Evolutionary conservation across 2,329 filamentous ascomycete species (phyloP).

Genomic region (Pestalotiopsis sp.): DNA sequence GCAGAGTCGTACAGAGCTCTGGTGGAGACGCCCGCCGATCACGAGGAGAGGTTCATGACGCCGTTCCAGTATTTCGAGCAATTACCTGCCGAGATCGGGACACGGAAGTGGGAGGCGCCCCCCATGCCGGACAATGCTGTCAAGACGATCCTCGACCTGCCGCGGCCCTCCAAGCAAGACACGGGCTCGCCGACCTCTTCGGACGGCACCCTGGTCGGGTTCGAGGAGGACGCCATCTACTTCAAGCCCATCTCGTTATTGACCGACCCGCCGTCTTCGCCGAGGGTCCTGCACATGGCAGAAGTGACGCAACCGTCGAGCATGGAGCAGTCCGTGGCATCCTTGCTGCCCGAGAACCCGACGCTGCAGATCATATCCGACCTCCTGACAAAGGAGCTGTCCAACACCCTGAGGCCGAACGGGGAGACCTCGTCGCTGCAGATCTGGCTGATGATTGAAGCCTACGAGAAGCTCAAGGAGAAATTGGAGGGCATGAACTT

Average conservation of each 20-base stretch:
- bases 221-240: slow-evolving; percentile 48
- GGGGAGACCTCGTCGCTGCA: slow-evolving; percentile 48
- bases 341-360: slow-evolving; percentile 32
- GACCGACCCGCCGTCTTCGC: slow-evolving; percentile 33
- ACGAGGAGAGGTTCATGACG: slow-evolving; percentile 23
- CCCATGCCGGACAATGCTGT: background rate
- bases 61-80: background rate
- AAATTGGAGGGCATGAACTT: slow-evolving; percentile 38
- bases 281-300: slow-evolving; percentile 13
- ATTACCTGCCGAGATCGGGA: background rate
- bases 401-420: slow-evolving; percentile 27
- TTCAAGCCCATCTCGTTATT: slow-evolving; percentile 47
- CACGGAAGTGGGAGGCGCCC: background rate
- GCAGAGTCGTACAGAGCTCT: slow-evolving; percentile 53
- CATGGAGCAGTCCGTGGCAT: slow-evolving; percentile 18
- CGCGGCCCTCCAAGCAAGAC: slow-evolving; percentile 11
- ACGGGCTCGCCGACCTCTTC: slow-evolving; percentile 41
- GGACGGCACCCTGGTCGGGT: slow-evolving; percentile 28
- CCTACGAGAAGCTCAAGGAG: slow-evolving; percentile 55
- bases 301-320: background rate
- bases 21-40: slow-evolving; percentile 40
- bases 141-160: slow-evolving; percentile 18
- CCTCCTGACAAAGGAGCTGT: slow-evolving; percentile 51
- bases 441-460: slow-evolving; percentile 60
- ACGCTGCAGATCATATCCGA: slow-evolving; percentile 53